Base-by-base conservation (phyloP, 768 basidiomycete genomes). In the Suillus cothurnatus region DNA sequence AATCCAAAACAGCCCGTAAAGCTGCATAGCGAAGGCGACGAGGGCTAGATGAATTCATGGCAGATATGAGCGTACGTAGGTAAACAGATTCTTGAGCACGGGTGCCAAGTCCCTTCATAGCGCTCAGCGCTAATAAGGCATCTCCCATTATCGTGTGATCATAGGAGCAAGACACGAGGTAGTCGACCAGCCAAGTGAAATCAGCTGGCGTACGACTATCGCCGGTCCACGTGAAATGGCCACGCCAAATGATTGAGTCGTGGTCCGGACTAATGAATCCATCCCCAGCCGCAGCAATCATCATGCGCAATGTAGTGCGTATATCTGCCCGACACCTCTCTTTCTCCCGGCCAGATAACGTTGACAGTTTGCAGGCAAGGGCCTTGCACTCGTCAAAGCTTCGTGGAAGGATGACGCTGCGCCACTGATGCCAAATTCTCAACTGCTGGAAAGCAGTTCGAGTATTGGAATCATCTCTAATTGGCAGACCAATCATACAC, bases 1-100 rank as follows among this genome's bases (percentile, higher is more conserved):
- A 28, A 8, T 62, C 36, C 6, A 17, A 62, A 17, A 55, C 34
- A 36, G 34, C 39, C 6, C 62, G 55, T 36, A 62, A 57, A 59
- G 62, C 62, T 12, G 62, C 39, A 28, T 62, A 41, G 23, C 62
- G 55, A 59, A 62, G 50, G 19, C 47, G 61, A 28, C 14, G 21
- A 28, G 36, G 56, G 14, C 7, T 36, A 26, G 56, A 23, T 39
- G 52, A n/a, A 21, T 59, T 11, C 62, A 62, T 39, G 34, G 62
- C 34, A 28, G 36, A 21, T 21, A 62, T 28, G 50, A 62, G 28
- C 8, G 34, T 36, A 2, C 17, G n/a, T 38, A 62, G 21, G 62
- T 38, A 62, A 12, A 8, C 31, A 26, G 62, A n/a, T 39, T 39
- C 3, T 28, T 19, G 57, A 28, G 43, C 56, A 38, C 6, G n/a